Base-by-base conservation (phyloP, 495 filamentous ascomycete species). In the Achaetomiella virescens region DNA sequence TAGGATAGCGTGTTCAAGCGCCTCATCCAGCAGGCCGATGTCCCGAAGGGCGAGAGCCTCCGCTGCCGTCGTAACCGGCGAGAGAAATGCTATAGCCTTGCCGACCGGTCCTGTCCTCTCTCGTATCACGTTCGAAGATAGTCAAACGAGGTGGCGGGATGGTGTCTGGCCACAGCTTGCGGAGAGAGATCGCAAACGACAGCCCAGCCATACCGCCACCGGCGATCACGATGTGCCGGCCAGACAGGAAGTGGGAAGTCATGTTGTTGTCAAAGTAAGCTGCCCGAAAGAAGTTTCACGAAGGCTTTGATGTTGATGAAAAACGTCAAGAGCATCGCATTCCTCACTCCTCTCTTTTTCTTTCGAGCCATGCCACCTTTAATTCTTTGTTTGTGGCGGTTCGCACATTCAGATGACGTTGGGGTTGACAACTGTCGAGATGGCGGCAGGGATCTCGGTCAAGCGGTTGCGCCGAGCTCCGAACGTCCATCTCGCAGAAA, bases 81-180 rank as follows among this genome's bases (percentile, higher is more conserved):
- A 77, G 58, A 10, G 67, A 71, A 11, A 75, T 54, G 9, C 61
- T 65, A 53, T 73, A 74, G 14, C 67, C 66, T 29, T 72, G 65
- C 15, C 67, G 61, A 2, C 44, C 61, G 9, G 6, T 1, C 6
- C 21, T 10, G 42, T 45, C 22, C 5, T 45, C 9, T 2, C 14
- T 12, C 7, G 2, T 18, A 15, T 45, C 42, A 15, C 42, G 42
- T 12, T 45, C 42, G n/a, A 45, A 27, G 10, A 45, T 24, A 2
- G 42, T 45, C 2, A 45, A 11, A 3, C 22, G 42, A 2, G 42
- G 42, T 1, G 42, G 42, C 6, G 20, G 42, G 2, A 27, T 11
- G 11, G 6, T 5, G 14, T 20, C 11, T 7, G 42, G 42, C 42
- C 42, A 45, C 7, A 25, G 42, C 22, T 45, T 45, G 42, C 22